Percentiles rank a stretch among this genome's conserved stretches.
Evolutionary conservation across 1,284 basidiomycete genomes (phyloP).

Genomic region (Rhodotorula sp.): DNA sequence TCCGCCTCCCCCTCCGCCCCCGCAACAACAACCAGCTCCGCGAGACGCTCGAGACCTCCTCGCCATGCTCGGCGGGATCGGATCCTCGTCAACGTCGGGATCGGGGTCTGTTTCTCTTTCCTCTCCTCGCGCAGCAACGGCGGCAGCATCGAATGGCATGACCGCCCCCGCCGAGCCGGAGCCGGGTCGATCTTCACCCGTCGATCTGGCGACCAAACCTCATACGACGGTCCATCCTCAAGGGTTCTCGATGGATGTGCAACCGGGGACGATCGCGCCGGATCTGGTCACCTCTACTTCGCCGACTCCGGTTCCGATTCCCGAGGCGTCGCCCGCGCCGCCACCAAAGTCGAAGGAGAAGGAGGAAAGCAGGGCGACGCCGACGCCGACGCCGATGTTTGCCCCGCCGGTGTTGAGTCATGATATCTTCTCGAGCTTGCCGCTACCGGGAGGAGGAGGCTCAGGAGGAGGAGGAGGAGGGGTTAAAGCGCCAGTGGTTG

Average conservation of each 20-base stretch:
- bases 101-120: too few species aligned
- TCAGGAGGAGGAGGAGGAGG: neutral
- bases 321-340: neutral
- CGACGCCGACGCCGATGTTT: conserved; percentile 13
- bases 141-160: neutral
- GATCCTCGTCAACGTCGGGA: neutral
- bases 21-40: neutral
- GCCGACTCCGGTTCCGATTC: neutral
- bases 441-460: conserved; percentile 5
- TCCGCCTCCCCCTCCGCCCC: neutral
- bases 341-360: neutral
- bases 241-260: neutral
- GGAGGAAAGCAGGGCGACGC: neutral
- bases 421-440: conserved; percentile 31
- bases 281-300: neutral
- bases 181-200: neutral
- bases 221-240: neutral
- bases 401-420: conserved; percentile 33
- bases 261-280: neutral
- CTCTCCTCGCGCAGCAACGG: neutral
- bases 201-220: neutral
- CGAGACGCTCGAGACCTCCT: conserved; percentile 25
- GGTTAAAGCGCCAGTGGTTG: neutral
- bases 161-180: too few species aligned
- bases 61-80: conserved; percentile 28